A percentile compares a stretch with the other conserved stretches of the same genome.
phyloP scores from a whole-genome alignment of 306 rosid genomes.

The Purshia tridentata region DNA sequence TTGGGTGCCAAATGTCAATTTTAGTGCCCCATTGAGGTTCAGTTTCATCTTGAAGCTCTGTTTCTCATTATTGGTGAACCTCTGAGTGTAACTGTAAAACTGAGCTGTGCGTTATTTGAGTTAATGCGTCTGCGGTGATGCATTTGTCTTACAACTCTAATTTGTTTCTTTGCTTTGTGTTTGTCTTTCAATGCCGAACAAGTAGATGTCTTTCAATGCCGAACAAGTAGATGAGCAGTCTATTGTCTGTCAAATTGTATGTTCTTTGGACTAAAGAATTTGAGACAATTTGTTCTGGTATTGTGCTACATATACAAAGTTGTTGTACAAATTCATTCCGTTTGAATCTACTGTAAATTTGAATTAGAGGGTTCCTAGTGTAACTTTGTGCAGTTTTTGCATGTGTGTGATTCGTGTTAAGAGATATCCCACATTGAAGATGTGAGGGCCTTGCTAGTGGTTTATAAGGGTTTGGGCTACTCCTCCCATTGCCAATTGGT shows the following conservation, averaged over 20 bases:
- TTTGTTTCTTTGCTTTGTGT: neutral
- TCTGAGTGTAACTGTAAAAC: neutral
- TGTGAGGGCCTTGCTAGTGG: too few relatives aligned
- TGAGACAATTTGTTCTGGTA: neutral
- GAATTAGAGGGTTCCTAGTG: neutral
- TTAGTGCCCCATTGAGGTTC: neutral
- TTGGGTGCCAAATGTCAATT: neutral
- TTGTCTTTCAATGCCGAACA: neutral
- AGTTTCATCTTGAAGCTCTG: neutral
- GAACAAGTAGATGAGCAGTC: neutral
- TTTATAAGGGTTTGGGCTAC: too few relatives aligned
- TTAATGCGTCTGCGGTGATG: neutral
- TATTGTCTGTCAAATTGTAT: neutral
- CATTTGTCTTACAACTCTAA: neutral
- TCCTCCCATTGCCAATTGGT: too few relatives aligned
- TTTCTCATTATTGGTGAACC: neutral
- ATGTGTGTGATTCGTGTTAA: conserved; percentile 3
- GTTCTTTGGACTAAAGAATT: neutral
- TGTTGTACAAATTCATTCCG: neutral
- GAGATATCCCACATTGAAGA: too few relatives aligned
- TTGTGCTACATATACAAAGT: neutral
- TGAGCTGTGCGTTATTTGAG: neutral
- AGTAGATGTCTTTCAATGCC: neutral
- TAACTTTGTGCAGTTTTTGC: neutral
- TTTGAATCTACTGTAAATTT: neutral